Percentiles rank a stretch among this genome's conserved stretches.
phyloP scores from a whole-genome alignment of 176 grass and related monocot genomes.

The Microstegium vimineum region DNA sequence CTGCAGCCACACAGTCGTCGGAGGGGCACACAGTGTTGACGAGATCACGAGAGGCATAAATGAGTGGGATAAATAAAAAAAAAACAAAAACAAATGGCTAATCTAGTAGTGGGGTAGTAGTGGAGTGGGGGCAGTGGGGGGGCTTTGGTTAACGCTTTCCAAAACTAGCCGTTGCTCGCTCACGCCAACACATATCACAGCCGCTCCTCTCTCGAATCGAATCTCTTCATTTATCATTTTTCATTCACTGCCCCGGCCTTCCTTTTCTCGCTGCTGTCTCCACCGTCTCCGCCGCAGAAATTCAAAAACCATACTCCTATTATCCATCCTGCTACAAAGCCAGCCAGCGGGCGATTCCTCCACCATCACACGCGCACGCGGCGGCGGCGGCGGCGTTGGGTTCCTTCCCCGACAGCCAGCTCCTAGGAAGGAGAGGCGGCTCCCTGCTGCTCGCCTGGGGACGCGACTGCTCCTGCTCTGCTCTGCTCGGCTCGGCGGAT shows the following conservation, averaged over 20 bases:
- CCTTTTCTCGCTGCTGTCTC: not conserved
- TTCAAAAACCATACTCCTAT: too few relatives aligned
- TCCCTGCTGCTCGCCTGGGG: not conserved
- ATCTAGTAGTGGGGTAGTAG: too few relatives aligned
- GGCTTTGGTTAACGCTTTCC: constrained; percentile 8
- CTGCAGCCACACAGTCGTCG: not conserved
- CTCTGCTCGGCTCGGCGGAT: too few relatives aligned
- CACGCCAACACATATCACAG: not conserved
- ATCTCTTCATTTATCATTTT: not conserved
- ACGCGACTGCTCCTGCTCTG: too few relatives aligned
- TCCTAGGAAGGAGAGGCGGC: not conserved
- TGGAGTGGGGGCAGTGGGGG: too few relatives aligned
- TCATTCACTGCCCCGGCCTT: not conserved
- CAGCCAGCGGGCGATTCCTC: not conserved
- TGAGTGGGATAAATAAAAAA: not conserved
- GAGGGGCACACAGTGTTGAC: not conserved
- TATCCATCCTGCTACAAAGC: too few relatives aligned
- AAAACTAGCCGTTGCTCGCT: constrained; percentile 21
- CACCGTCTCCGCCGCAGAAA: not conserved
- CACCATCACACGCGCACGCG: not conserved
- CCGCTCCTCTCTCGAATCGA: not conserved
- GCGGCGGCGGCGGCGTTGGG: not conserved
- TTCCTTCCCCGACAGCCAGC: not conserved
- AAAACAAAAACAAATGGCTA: not conserved
- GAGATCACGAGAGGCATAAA: not conserved